Conservation (phyloP, 78 protist species). For the Dictyostelium firmibasis region DNA sequence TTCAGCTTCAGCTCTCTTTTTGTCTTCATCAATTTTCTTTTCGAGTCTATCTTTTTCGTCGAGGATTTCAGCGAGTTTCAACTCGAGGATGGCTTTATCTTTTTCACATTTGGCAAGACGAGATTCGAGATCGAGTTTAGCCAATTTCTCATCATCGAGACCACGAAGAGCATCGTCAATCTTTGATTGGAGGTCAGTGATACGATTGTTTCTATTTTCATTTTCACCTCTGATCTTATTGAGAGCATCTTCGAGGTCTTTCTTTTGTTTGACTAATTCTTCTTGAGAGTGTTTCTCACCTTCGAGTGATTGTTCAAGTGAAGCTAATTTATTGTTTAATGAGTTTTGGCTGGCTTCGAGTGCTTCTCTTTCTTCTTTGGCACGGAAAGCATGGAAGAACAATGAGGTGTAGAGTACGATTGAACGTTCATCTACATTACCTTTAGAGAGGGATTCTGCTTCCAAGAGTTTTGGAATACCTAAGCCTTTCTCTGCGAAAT, state of each 20-base stretch:
- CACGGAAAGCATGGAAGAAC: constrained; percentile 84
- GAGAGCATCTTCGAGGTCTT: constrained; percentile 44
- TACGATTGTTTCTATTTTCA: constrained; percentile 40
- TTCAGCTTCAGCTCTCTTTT: constrained; percentile 78
- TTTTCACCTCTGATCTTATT: constrained; percentile 20
- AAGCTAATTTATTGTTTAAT: constrained; percentile 47
- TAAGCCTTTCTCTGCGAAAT: constrained; percentile 77
- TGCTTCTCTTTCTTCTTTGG: constrained; percentile 79
- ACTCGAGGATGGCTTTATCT: constrained; percentile 74
- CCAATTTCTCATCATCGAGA: constrained; percentile 65
- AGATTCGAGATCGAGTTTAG: constrained; percentile 76
- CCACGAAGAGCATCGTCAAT: constrained; percentile 79
- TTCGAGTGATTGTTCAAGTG: constrained; percentile 57
- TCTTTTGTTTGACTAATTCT: constrained; percentile 43
- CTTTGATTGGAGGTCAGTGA: constrained; percentile 57
- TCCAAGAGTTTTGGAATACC: constrained; percentile 80
- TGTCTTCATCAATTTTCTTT: constrained; percentile 77
- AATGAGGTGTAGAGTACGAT: constrained; percentile 79
- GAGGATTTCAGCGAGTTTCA: constrained; percentile 60
- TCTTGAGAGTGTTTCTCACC: constrained; percentile 65
- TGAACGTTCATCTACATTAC: constrained; percentile 85
- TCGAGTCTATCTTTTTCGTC: constrained; percentile 68
- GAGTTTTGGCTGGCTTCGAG: constrained; percentile 65
- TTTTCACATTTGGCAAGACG: constrained; percentile 75
- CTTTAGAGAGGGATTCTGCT: constrained; percentile 82